phyloP scores from a whole-genome alignment of 2,329 filamentous ascomycete species.

The Zymoseptoria crescenta region DNA sequence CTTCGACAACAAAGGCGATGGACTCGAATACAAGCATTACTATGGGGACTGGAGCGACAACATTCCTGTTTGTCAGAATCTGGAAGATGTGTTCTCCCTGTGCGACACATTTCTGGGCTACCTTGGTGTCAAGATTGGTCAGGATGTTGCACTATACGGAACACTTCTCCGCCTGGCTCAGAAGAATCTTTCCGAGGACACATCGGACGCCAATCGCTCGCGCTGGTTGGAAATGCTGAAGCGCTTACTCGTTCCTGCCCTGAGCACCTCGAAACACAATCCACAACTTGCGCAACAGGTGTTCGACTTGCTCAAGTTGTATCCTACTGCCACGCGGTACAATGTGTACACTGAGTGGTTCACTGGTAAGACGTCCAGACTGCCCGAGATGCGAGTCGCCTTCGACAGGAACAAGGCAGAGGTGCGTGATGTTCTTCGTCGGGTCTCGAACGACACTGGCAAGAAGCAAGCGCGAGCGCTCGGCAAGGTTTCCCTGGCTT shows the following conservation, averaged over 20 bases:
- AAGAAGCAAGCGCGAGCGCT: slow-evolving; percentile 78
- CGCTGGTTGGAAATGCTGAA: slow-evolving; percentile 83
- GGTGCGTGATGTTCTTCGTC: slow-evolving; percentile 79
- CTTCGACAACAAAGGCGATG: slow-evolving; percentile 58
- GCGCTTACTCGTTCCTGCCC: slow-evolving; percentile 74
- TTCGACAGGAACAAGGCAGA: slow-evolving; percentile 71
- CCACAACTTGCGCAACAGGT: slow-evolving; percentile 77
- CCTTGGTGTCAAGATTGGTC: slow-evolving; percentile 82
- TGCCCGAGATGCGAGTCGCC: slow-evolving; percentile 68
- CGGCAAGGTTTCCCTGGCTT: slow-evolving; percentile 85
- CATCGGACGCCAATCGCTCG: slow-evolving; percentile 59
- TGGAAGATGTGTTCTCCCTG: slow-evolving; percentile 84
- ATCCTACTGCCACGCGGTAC: slow-evolving; percentile 69
- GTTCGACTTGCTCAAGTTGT: slow-evolving; percentile 73
- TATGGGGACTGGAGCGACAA: slow-evolving; percentile 97
- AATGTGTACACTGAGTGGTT: slow-evolving; percentile 93
- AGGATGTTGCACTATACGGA: slow-evolving; percentile 66
- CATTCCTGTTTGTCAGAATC: slow-evolving; percentile 78
- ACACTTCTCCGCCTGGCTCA: slow-evolving; percentile 82
- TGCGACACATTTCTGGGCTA: slow-evolving; percentile 78
- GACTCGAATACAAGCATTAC: slow-evolving; percentile 80
- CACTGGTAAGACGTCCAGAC: slow-evolving; percentile 60
- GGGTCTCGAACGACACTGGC: slow-evolving; percentile 80
- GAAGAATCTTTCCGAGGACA: slow-evolving; percentile 63
- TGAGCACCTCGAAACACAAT: slow-evolving; percentile 81